Base-by-base conservation (phyloP, 768 basidiomycete genomes). In the Serendipita vermifera region DNA sequence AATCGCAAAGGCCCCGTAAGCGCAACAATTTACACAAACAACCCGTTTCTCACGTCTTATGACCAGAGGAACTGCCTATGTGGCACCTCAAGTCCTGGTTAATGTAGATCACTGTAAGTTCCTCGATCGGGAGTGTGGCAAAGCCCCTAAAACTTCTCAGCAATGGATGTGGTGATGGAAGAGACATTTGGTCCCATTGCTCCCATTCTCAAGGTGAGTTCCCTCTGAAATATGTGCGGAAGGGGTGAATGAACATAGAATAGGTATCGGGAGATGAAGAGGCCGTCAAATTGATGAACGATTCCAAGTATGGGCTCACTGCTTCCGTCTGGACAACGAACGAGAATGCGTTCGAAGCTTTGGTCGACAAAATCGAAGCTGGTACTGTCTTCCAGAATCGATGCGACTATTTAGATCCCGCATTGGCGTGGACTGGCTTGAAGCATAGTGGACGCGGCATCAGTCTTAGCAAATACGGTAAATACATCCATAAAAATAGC, bases 331-430 rank as follows among this genome's bases (percentile, higher is more conserved):
- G 94, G 96, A 97, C 96, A 1, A 78, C 87, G 62, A 77, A 86
- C 0, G 76, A 85, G 59, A 64, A 68, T 2, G 81, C 78, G 0
- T 96, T 97, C 70, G 62, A 83, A 57, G 68, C 66, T 43, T 71
- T 94, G 24, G 79, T 75, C 5, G 82, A 85, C 51, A 76, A 79
- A 59, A 67, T 98, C 31, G 81, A 93, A 57, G 82, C 85, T 0
- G 96, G 96, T 2, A 99, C 93, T 0, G 91, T 98, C 4, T 98
- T 88, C 69, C 67, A 94, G 64, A 99, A 99, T 69, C 75, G 90
- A 77, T 85, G 62, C 62, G 94, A 99, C 68, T 83, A 75, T 64
- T 75, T 96, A 22, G 96, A 99, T 64, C 94, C 96, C 1, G 90
- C 92, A 3, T 72, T 98, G 1, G 78, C 87, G 0, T 99, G 96